These are phyloP conservation scores for Lignosus rhinocerotis DNA, from an alignment of 1,284 basidiomycete species.

Conservation along the genomic window DNA sequence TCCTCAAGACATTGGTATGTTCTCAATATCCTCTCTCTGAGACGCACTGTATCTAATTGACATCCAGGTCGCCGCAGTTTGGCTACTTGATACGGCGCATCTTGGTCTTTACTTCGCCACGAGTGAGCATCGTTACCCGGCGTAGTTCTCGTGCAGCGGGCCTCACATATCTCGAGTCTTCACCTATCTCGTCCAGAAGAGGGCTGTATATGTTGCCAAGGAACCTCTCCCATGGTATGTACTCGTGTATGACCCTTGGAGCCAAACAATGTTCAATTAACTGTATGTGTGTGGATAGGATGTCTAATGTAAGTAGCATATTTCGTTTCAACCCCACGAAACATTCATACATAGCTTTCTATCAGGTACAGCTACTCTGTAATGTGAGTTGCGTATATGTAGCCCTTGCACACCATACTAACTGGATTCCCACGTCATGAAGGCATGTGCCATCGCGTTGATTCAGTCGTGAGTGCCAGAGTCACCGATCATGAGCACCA, in stretches of 20 bases:
- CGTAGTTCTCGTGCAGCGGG: neutral
- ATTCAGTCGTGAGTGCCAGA: conserved; percentile 5
- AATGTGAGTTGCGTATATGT: neutral
- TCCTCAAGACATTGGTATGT: conserved; percentile 5
- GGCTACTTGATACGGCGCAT: conserved; percentile 5
- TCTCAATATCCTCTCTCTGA: too few relatives aligned
- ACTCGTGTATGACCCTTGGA: neutral
- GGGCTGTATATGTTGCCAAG: neutral
- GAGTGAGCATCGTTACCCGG: neutral
- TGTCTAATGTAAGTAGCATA: neutral
- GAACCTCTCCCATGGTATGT: conserved; percentile 5
- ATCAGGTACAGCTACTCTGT: conserved; percentile 5
- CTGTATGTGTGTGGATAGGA: neutral
- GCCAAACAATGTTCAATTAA: neutral
- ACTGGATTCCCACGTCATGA: neutral
- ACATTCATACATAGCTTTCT: neutral
- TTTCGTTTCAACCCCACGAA: neutral
- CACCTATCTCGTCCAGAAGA: conserved; percentile 4
- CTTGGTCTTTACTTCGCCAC: conserved; percentile 4
- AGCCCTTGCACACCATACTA: neutral
- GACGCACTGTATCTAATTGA: neutral
- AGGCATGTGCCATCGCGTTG: conserved; percentile 4
- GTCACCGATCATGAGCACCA: neutral
- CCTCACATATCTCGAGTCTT: neutral
- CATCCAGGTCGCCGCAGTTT: conserved; percentile 1